phyloP scores from a whole-genome alignment of 345 rosid genomes.

The Citrus unshiu region DNA sequence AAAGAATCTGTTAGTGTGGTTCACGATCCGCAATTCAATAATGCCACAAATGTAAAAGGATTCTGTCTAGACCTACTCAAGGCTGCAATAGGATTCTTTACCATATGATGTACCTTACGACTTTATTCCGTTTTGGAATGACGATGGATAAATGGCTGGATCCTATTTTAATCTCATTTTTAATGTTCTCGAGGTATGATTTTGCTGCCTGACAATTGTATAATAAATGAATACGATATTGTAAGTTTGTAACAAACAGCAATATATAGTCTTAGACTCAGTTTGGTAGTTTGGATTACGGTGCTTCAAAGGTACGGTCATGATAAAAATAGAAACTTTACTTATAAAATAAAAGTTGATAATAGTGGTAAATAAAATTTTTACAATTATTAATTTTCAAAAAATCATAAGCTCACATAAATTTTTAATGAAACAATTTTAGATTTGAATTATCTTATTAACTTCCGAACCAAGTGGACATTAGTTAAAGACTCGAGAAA shows the following conservation, averaged over 20 bases:
- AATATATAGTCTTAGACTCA: neutral
- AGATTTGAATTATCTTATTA: no score
- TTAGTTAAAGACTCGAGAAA: no score
- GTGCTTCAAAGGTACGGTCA: no score
- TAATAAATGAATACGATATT: no score
- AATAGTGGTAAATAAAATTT: no score
- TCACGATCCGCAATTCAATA: neutral
- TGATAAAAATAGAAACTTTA: no score
- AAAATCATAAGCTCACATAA: no score
- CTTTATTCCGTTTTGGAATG: constrained; percentile 5
- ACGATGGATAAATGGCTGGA: neutral
- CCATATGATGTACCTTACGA: constrained; percentile 21
- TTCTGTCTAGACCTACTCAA: constrained; percentile 36
- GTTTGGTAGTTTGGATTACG: no score
- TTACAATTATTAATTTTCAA: no score
- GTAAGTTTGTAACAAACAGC: neutral
- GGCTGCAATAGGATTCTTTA: constrained; percentile 16
- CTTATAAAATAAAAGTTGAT: no score
- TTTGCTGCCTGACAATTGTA: neutral
- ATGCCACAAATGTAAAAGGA: constrained; percentile 12
- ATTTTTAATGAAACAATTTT: no score
- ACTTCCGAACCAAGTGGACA: no score
- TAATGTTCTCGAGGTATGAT: constrained; percentile 10
- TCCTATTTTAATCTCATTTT: constrained; percentile 22
- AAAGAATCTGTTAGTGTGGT: constrained; percentile 1